phyloP scores from a whole-genome alignment of 106 monocot genomes.

The Dioscorea zingiberensis region DNA sequence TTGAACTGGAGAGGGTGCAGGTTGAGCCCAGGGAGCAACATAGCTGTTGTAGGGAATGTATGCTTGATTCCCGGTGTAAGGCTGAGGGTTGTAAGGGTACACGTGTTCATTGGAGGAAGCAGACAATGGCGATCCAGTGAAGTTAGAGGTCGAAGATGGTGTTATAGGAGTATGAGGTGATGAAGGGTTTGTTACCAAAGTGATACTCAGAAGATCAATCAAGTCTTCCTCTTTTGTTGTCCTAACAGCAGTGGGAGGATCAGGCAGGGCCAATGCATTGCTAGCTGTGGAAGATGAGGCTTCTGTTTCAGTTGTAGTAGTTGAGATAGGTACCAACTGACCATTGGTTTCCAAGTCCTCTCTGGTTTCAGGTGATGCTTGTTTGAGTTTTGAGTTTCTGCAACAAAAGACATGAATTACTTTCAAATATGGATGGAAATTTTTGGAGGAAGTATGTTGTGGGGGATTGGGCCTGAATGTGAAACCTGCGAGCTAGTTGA shows the following conservation, averaged over 20 bases:
- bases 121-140: too few species aligned
- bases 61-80: background rate
- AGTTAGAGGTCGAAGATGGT: constrained; percentile 14
- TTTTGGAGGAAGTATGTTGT: too few species aligned
- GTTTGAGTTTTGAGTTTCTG: constrained; percentile 53
- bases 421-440: too few species aligned
- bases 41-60: constrained; percentile 33
- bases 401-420: background rate
- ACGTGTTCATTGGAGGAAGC: constrained; percentile 11
- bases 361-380: constrained; percentile 1
- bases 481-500: constrained; percentile 66
- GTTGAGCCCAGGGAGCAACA: constrained; percentile 55
- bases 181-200: constrained; percentile 40
- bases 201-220: constrained; percentile 65
- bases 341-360: background rate
- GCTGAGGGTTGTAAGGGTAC: constrained; percentile 13
- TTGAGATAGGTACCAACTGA: too few species aligned
- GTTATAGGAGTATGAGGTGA: constrained; percentile 47
- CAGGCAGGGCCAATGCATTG: constrained; percentile 42
- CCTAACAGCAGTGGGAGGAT: constrained; percentile 44
- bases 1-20: constrained; percentile 16
- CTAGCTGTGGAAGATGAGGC: constrained; percentile 26
- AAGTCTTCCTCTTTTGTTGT: constrained; percentile 60
- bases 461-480: too few species aligned
- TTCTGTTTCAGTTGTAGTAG: constrained; percentile 16